A percentile compares a stretch with the other conserved stretches of the same genome.
Evolutionary conservation across 2,329 filamentous ascomycete genomes (phyloP).

Genomic region (Fusarium zealandicum): DNA sequence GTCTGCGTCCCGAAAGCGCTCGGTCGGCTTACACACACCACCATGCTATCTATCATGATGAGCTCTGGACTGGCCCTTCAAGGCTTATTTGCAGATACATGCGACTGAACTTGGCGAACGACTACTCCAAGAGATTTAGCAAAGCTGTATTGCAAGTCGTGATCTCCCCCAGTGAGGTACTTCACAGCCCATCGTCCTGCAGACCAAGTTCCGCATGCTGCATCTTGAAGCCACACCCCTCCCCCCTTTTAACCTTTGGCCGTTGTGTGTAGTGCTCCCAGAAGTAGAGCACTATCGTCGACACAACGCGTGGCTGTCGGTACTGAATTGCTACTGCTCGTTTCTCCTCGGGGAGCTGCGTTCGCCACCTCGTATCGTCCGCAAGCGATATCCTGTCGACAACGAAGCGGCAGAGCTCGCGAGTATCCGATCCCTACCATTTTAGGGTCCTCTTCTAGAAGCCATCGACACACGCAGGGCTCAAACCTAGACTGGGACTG

Average conservation of each 20-base stretch:
- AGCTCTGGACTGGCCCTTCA: no score
- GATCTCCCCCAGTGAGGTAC: background rate
- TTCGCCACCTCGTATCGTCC: constrained; percentile 11
- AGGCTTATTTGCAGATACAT: no score
- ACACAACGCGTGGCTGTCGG: constrained; percentile 1
- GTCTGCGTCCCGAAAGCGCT: no score
- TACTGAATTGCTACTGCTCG: background rate
- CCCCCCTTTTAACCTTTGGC: background rate
- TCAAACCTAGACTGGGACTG: constrained; percentile 24
- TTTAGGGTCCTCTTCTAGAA: constrained; percentile 36
- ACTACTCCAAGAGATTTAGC: background rate
- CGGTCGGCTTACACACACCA: no score
- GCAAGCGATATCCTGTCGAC: constrained; percentile 4
- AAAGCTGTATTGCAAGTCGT: background rate
- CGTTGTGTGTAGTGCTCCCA: constrained; percentile 1
- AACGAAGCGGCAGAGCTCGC: background rate
- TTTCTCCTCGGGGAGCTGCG: background rate
- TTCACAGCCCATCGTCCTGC: background rate
- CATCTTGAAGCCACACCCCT: constrained; percentile 7
- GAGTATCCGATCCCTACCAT: constrained; percentile 7
- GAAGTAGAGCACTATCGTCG: constrained; percentile 5
- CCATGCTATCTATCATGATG: no score
- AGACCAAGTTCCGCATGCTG: background rate
- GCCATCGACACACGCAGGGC: constrained; percentile 23
- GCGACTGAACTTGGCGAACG: no score